Base-by-base conservation (phyloP, 169 alveolate genomes). In the Plasmodium billcollinsi region DNA sequence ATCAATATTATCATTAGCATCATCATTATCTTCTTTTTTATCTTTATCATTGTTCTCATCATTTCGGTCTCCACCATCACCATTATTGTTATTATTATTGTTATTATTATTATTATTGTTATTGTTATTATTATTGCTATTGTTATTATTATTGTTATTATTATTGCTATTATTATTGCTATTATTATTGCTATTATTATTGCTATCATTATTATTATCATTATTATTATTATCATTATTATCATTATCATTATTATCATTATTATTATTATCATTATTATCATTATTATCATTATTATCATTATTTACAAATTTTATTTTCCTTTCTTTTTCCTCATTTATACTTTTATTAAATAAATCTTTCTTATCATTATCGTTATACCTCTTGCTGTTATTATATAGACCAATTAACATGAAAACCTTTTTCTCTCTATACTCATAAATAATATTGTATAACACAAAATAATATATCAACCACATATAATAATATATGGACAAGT, bases 1-100 rank as follows among this genome's bases (percentile, higher is more conserved):
- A 20, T 76, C 52, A 15, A 63, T 71, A 47, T 65, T 47, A 20
- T 14, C 50, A 63, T 76, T 63, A 24, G 15, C 73, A 18, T 62
- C 88, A 49, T 78, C 67, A 11, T 26, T 29, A 2, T 52, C 45
- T 45, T 66, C 70, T 14, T 66, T 58, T 45, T 66, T 47, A n/a
- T 45, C 49, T 8, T n/a, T 47, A 47, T 70, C 78, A n/a, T 70
- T 15, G 6, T 45, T 20, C 21, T 70, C 76, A 45, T 21, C 65
- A 5, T 49, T 24, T n/a, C 15, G 29, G 0, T 45, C 63, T 49
- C 54, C 80, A 6, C 49, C 78, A 0, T 50, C 21, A 3, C 47
- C 66, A 7, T 26, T 50, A 70, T 20, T 62, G 8, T 62, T 62
- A 62, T 20, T 21, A 11, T 62, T 62, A 11, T 24, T 24, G 8